Base-by-base conservation (phyloP, 371 early-diverging fungal genomes). In the Haplosporangium sp. region DNA sequence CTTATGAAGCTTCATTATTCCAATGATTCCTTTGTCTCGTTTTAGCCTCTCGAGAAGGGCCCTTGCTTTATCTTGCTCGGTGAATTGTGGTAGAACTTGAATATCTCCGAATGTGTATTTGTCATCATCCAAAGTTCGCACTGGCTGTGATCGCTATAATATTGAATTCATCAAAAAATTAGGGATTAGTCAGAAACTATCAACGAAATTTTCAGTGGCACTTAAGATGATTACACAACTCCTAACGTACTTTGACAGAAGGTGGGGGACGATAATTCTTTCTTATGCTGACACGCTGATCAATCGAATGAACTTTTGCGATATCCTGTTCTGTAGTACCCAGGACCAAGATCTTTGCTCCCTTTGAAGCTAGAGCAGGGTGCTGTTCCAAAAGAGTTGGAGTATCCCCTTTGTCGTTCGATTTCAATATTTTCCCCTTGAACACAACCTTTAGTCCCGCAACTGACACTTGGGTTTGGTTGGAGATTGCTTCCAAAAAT, bases 61-160 rank as follows among this genome's bases (percentile, higher is more conserved):
- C 27, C 79, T 78, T n/a, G 97, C 97, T 10, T 83, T 84, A 19
- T 87, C 86, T 20, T 84, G 84, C 27, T 91, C 72, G 0, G 86
- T 83, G 67, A 95, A 92, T 37, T 91, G 87, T 37, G 88, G 85
- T 38, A 95, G 85, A 0, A 92, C 88, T 27, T 89, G 82, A 9
- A 96, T 85, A 1, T 71, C 70, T 35, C 88, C 90, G 78, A 96
- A 96, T 0, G 92, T 93, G 76, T 91, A 91, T 67, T 88, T 82
- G 37, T 81, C 72, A 59, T 86, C 77, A 34, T 76, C 67, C 53
- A 61, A 19, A 71, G 27, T 58, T 42, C 74, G 61, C 20, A 82
- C 57, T 6, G 77, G 71, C 57, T 78, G 72, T 4, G 71, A 60
- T 19, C 62, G 38, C 83, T 67, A 53, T 20, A 6, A 35, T 15